phyloP scores from a whole-genome alignment of 2,329 filamentous ascomycete genomes.

The Fusarium nygamai region DNA sequence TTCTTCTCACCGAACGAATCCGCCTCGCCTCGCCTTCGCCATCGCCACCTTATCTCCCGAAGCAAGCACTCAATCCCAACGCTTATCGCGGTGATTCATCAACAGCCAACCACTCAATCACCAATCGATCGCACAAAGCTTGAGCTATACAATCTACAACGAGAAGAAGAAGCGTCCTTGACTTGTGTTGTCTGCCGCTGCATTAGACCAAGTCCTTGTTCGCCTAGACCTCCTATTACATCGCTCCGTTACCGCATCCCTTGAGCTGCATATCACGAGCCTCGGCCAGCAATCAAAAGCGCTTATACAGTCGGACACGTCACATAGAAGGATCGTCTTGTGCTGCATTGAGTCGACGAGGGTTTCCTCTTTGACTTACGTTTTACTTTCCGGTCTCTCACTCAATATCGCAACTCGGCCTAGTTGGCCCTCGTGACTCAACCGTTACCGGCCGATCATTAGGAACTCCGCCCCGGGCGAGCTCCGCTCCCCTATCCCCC shows the following conservation, averaged over 20 bases:
- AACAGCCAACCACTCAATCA: conserved; percentile 3
- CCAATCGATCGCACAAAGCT: conserved; percentile 32
- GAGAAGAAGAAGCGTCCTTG: conserved; percentile 50
- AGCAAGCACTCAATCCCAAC: conserved; percentile 35
- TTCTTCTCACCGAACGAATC: conserved; percentile 32
- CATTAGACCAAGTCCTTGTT: conserved; percentile 32
- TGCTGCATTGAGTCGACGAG: conserved; percentile 42
- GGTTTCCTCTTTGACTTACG: conserved; percentile 31
- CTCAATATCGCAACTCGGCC: conserved; percentile 28
- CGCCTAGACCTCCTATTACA: conserved; percentile 28
- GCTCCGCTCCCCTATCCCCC: conserved; percentile 45
- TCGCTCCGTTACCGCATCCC: conserved; percentile 14
- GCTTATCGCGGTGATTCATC: conserved; percentile 40
- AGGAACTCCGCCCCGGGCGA: conserved; percentile 41
- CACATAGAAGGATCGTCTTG: conserved; percentile 24
- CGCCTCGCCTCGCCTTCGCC: conserved; percentile 38
- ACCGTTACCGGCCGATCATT: conserved; percentile 36
- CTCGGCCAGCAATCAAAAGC: conserved; percentile 25
- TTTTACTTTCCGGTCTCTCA: conserved; percentile 11
- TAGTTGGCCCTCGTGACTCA: conserved; percentile 37
- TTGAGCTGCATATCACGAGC: conserved; percentile 17
- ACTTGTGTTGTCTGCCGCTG: conserved; percentile 33
- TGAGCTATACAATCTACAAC: conserved; percentile 31
- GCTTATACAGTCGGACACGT: conserved; percentile 5
- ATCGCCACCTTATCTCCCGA: conserved; percentile 37